These are phyloP conservation scores for Diplodia corticola DNA, from an alignment of 2,329 filamentous ascomycete genomes.

Conservation along the genomic window DNA sequence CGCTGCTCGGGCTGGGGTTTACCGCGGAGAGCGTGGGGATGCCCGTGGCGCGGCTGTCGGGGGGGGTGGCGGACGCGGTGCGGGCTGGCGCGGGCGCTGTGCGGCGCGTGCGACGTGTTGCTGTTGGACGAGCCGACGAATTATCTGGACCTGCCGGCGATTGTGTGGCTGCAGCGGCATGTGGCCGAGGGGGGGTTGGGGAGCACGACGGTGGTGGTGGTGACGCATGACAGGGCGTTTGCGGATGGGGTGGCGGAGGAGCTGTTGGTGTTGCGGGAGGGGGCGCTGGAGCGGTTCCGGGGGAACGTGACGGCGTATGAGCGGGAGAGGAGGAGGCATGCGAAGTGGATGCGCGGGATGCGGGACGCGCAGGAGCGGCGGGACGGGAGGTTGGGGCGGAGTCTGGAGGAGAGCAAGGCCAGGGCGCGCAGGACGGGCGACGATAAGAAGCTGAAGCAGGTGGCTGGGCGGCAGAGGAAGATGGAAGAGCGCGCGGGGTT, in stretches of 20 bases:
- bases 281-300: constrained; percentile 70
- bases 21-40: constrained; percentile 61
- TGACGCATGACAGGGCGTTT: constrained; percentile 84
- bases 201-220: constrained; percentile 68
- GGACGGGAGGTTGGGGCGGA: constrained; percentile 66
- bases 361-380: constrained; percentile 81
- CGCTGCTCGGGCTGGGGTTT: constrained; percentile 72
- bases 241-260: constrained; percentile 73
- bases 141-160: constrained; percentile 78
- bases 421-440: constrained; percentile 76
- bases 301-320: constrained; percentile 75
- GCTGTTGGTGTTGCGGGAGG: constrained; percentile 72
- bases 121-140: constrained; percentile 88
- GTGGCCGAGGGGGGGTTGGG: constrained; percentile 56
- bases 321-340: constrained; percentile 65
- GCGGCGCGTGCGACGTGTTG: constrained; percentile 73
- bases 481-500: constrained; percentile 79
- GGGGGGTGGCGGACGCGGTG: constrained; percentile 58
- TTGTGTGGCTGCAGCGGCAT: constrained; percentile 80
- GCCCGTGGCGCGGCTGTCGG: constrained; percentile 67
- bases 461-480: constrained; percentile 81
- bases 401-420: constrained; percentile 58
- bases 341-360: constrained; percentile 69
- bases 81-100: constrained; percentile 56
- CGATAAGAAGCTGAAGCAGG: constrained; percentile 82